Evolutionary conservation across 257 asterid species (phyloP).

Genomic region (Lycium ferocissimum): DNA sequence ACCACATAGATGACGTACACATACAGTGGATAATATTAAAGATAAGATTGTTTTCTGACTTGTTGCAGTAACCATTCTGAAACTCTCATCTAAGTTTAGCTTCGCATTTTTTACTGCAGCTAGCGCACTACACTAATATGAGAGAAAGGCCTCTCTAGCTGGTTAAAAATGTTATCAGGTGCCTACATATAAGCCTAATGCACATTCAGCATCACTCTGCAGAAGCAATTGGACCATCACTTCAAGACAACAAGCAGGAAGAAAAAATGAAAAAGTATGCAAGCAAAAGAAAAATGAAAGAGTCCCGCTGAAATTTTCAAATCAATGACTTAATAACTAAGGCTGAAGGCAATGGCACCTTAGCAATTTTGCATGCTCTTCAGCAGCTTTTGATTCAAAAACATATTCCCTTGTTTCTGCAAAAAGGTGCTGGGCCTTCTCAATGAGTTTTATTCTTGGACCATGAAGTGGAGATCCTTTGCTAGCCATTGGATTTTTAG

Average conservation of each 20-base stretch:
- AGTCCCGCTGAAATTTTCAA: not conserved
- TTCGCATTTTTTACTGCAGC: not conserved
- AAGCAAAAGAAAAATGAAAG: conserved; percentile 2
- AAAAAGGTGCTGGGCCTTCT: conserved; percentile 82
- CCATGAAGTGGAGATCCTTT: conserved; percentile 81
- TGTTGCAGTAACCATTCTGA: conserved; percentile 22
- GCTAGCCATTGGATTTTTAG: conserved; percentile 83
- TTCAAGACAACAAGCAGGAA: conserved; percentile 23
- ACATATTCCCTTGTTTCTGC: conserved; percentile 77
- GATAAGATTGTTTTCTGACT: not conserved
- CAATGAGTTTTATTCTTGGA: conserved; percentile 81
- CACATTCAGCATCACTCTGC: not conserved
- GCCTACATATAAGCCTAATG: not conserved
- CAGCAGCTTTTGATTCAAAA: conserved; percentile 98
- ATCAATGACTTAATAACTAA: not conserved
- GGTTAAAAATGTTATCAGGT: conserved; percentile 6
- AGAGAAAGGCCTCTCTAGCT: not conserved
- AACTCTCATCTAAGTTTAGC: conserved; percentile 21
- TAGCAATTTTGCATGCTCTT: conserved; percentile 92
- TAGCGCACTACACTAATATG: not conserved
- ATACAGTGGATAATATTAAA: not conserved
- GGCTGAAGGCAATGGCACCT: conserved; percentile 49
- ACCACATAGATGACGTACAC: not conserved
- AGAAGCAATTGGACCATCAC: not conserved
- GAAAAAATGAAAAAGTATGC: not conserved